phyloP scores from a whole-genome alignment of 1,284 basidiomycete genomes.

The Ganoderma meredithae region DNA sequence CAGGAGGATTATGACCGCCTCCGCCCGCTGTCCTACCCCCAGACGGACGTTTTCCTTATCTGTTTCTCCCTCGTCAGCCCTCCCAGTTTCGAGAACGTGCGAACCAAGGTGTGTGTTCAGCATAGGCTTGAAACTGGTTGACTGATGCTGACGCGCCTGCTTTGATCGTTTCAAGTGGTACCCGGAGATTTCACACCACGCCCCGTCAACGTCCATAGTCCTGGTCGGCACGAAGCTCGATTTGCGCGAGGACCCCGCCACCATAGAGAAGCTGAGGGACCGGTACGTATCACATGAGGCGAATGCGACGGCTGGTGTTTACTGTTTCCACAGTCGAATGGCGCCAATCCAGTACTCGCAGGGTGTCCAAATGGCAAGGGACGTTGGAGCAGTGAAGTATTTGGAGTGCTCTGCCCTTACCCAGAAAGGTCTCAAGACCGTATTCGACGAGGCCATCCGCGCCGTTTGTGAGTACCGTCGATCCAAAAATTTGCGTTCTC shows the following conservation, averaged over 20 bases:
- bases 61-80: conserved; percentile 99
- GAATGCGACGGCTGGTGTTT: conserved; percentile 10
- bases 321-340: conserved; percentile 73
- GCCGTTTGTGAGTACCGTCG: conserved; percentile 77
- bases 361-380: conserved; percentile 90
- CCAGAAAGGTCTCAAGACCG: conserved; percentile 96
- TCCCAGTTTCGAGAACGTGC: conserved; percentile 97
- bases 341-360: conserved; percentile 92
- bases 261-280: conserved; percentile 92
- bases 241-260: conserved; percentile 92
- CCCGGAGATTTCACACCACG: conserved; percentile 97
- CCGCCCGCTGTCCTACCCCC: conserved; percentile 97
- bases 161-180: conserved; percentile 75
- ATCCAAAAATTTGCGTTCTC: conserved; percentile 11
- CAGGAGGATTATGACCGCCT: conserved; percentile 99
- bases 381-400: conserved; percentile 96
- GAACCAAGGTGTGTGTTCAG: conserved; percentile 80
- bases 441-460: conserved; percentile 96
- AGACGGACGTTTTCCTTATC: conserved; percentile 99
- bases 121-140: conserved; percentile 15
- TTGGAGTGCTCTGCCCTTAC: conserved; percentile 97
- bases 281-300: conserved; percentile 58
- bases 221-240: conserved; percentile 99
- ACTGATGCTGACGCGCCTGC: conserved; percentile 24
- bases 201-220: conserved; percentile 93